Conservation (phyloP, 2,329 filamentous ascomycete species). For the Xylaria sp. region DNA sequence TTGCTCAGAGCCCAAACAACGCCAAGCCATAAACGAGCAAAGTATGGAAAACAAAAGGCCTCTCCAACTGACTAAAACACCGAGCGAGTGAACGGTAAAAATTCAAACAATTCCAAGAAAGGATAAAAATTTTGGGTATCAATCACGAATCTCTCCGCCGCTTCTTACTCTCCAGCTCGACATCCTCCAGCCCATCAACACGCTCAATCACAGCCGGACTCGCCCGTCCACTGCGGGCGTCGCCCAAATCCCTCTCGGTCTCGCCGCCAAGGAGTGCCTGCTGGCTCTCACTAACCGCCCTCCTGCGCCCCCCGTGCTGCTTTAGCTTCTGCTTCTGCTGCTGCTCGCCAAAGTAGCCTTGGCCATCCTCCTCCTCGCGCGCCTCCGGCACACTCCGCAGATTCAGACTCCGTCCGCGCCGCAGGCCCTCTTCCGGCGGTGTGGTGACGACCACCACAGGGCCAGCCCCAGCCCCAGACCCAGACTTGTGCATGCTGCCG, state of each 20-base stretch:
- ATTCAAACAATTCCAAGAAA: not conserved
- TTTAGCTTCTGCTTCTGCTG: not conserved
- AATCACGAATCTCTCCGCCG: slow-evolving; percentile 37
- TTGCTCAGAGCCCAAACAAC: not conserved
- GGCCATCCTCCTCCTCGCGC: slow-evolving; percentile 44
- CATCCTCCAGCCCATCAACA: slow-evolving; percentile 43
- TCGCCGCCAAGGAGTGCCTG: slow-evolving; percentile 23
- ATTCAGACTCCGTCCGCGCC: slow-evolving; percentile 45
- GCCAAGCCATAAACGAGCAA: not conserved
- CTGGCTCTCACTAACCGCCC: slow-evolving; percentile 27
- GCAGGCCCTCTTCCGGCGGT: slow-evolving; percentile 32
- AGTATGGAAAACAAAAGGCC: not conserved
- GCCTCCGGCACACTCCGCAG: slow-evolving; percentile 45
- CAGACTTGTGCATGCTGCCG: too few species aligned
- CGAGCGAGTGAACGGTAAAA: not conserved
- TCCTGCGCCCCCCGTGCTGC: slow-evolving; percentile 1
- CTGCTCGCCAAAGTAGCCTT: not conserved
- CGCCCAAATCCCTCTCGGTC: not conserved
- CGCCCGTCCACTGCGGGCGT: slow-evolving; percentile 13
- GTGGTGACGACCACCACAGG: slow-evolving; percentile 36
- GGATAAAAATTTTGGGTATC: slow-evolving; percentile 6
- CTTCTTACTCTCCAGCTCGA: slow-evolving; percentile 41
- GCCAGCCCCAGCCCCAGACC: slow-evolving; percentile 12
- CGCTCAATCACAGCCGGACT: slow-evolving; percentile 35
- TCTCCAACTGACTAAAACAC: not conserved